Evolutionary conservation across 805 yeast species (phyloP), one percentile per base, ranked within the genome.

Genomic region (Candida pini): DNA sequence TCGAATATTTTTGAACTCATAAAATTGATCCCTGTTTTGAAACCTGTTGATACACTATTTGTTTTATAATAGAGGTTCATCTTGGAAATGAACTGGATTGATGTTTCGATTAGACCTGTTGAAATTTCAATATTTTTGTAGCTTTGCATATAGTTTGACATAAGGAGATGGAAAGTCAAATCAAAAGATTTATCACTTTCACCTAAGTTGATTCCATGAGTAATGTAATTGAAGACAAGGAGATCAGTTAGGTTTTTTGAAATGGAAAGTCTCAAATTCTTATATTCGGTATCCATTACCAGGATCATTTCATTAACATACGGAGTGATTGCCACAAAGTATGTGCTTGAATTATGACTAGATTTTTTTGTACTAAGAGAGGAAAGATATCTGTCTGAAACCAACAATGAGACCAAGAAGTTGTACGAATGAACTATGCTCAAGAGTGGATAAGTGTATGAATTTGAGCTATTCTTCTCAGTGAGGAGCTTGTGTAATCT

Each of bases 221-320:
- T 54, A 17, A 59, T 45, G 30, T 48, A 52, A 26, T 53, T 48
- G 45, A 53, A 62, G 9, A 54, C 54, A 9, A 62, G 38, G 27
- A 62, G 37, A 37, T 58, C 63, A 0, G 64, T 39, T 7, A 60
- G 21, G 28, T 55, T 55, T 33, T 53, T 60, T 1, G 64, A 43
- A 9, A 54, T 9, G 2, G 56, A 41, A 5, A 59, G 30, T 37
- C 63, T 46, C 18, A 59, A 35, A 21, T 54, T 47, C 30, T 56
- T 53, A 33, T 46, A 49, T 22, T 48, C 48, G 2, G 63, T 53
- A 18, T 53, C 51, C 49, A 58, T 46, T 2, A 48, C 38, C 7
- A 30, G 6, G 9, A 59, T 40, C 3, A 57, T 26, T 13, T 42
- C 39, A 15, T 19, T 20, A 9, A 42, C 31, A 18, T 55, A 36